Percentiles rank a stretch among this genome's conserved stretches.
phyloP scores from a whole-genome alignment of 805 yeast species.

The Wickerhamiella kazuoi region DNA sequence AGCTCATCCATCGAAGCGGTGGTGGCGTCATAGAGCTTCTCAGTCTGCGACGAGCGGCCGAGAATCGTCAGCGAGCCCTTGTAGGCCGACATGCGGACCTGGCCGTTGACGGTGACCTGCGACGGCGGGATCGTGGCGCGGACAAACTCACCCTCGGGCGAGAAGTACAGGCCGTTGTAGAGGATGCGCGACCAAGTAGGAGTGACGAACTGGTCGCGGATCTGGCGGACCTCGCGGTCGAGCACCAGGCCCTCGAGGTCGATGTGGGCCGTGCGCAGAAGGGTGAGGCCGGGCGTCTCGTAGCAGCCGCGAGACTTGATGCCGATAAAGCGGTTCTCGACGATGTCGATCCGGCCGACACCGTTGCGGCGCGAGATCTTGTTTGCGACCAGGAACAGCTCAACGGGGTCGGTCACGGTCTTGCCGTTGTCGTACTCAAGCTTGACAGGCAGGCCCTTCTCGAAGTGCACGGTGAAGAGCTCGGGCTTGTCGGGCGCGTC shows the following conservation, averaged over 20 bases:
- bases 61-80: slow-evolving; percentile 72
- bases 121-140: slow-evolving; percentile 70
- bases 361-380: slow-evolving; percentile 97
- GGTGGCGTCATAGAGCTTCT: slow-evolving; percentile 91
- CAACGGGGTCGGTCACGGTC: slow-evolving; percentile 70
- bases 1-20: slow-evolving; percentile 99
- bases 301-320: slow-evolving; percentile 98
- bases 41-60: slow-evolving; percentile 92
- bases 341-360: slow-evolving; percentile 98
- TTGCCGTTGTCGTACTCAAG: slow-evolving; percentile 44
- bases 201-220: slow-evolving; percentile 93
- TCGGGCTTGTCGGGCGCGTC: slow-evolving; percentile 94
- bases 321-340: slow-evolving; percentile 97
- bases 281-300: slow-evolving; percentile 96
- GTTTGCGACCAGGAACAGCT: slow-evolving; percentile 81
- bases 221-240: slow-evolving; percentile 93
- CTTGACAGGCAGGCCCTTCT: slow-evolving; percentile 76
- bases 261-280: slow-evolving; percentile 84
- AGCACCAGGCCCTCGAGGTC: slow-evolving; percentile 93
- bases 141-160: slow-evolving; percentile 95
- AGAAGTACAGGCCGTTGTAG: slow-evolving; percentile 94
- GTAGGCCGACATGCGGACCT: slow-evolving; percentile 82
- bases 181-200: slow-evolving; percentile 75
- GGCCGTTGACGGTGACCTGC: slow-evolving; percentile 89
- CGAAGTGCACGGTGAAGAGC: slow-evolving; percentile 64